Evolutionary conservation across 495 filamentous ascomycete species (phyloP), one percentile per base, ranked within the genome.

Genomic region (Monascus purpureus): DNA sequence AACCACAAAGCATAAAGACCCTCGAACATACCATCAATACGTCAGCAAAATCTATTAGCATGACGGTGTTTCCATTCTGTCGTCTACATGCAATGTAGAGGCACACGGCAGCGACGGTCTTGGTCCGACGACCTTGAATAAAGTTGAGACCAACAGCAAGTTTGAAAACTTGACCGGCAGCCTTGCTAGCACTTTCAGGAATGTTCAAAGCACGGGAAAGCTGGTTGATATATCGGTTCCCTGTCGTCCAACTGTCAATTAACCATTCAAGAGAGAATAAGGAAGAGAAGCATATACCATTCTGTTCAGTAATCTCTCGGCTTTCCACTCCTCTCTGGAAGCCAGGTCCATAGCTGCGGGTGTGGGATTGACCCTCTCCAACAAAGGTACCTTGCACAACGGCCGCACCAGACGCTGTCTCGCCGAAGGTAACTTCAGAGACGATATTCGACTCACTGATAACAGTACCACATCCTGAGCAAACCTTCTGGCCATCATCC

Each of bases 31-130:
- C 61, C 49, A 65, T 72, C 27, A 87, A 59, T 28, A 82, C 67
- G 45, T 96, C 92, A 7, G 92, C 82, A 42, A 97, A 80, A 59
- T 97, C 90, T 48, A 97, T 95, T 11, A 97, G 67, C 80, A 97
- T 84, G 31, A 65, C 49, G 0, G 59, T 67, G 34, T 78, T 78
- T 11, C 58, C 58, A 24, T 55, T 74, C 68, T 55, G 70, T 53
- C 46, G 65, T 25, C 90, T 75, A 55, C 83, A 93, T 15, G 81
- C 81, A 34, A 81, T 76, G 43, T 95, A 97, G 15, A 97, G 64
- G 52, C 80, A 83, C 23, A 87, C 77, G 8, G 85, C 85, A 20
- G 78, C 76, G 6, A 95, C 86, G 14, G 75, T 82, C 33, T 73
- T 73, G 22, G 77, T 82, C n/a, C 76, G 73, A 29, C 90, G 83